Evolutionary conservation across 768 basidiomycete species (phyloP).

Genomic region (Mycena indigotica): DNA sequence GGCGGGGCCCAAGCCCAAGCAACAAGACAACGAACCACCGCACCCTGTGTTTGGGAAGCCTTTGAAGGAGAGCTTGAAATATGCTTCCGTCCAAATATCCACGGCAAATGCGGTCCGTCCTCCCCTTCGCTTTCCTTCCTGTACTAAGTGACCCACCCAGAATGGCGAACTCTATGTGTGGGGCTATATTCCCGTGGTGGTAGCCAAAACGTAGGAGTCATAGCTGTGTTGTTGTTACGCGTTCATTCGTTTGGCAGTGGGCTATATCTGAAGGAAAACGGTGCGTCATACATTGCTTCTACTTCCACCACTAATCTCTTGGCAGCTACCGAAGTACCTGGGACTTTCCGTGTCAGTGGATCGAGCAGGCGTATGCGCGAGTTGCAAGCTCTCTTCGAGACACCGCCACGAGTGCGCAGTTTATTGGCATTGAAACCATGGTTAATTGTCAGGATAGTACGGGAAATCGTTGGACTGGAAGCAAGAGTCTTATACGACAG

Average conservation of each 20-base stretch:
- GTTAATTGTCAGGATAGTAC: slow-evolving; percentile 54
- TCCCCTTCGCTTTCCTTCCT: too few relatives aligned
- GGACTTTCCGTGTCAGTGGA: slow-evolving; percentile 95
- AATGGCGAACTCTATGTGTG: slow-evolving; percentile 85
- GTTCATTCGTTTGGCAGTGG: slow-evolving; percentile 53
- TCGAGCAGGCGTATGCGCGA: slow-evolving; percentile 95
- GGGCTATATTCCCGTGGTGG: slow-evolving; percentile 95
- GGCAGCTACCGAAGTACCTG: slow-evolving; percentile 85
- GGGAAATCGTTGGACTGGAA: slow-evolving; percentile 95
- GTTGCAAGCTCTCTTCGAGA: slow-evolving; percentile 87
- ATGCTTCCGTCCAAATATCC: slow-evolving; percentile 92
- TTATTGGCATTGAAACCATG: slow-evolving; percentile 1
- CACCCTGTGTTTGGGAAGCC: slow-evolving; percentile 82
- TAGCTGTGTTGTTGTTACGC: slow-evolving; percentile 3
- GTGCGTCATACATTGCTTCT: slow-evolving; percentile 40
- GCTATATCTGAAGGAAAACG: slow-evolving; percentile 91
- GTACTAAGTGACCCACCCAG: too few relatives aligned
- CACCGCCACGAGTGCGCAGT: slow-evolving; percentile 72
- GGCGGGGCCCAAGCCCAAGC: slow-evolving; percentile 63
- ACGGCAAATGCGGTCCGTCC: slow-evolving; percentile 85
- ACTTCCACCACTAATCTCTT: slow-evolving; percentile 3
- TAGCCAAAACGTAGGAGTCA: slow-evolving; percentile 96
- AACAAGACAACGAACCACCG: slow-evolving; percentile 23
- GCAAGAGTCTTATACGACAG: slow-evolving; percentile 76
- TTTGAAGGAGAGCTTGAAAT: slow-evolving; percentile 78